Evolutionary conservation across 2,329 filamentous ascomycete species (phyloP), one percentile per base, ranked within the genome.

Genomic region (Colletotrichum paranaense): DNA sequence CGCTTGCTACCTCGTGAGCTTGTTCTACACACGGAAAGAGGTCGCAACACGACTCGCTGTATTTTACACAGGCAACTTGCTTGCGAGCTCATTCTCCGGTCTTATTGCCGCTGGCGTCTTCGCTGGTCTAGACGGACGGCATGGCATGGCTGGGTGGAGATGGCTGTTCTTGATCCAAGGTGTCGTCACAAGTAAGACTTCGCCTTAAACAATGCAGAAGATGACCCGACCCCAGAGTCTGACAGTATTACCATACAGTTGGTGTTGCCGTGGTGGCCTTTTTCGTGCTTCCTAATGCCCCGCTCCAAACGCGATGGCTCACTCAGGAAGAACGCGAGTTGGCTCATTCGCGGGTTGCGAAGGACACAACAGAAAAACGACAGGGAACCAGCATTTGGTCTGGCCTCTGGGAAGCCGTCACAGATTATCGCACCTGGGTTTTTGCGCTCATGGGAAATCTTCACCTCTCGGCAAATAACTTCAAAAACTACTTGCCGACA

Each of bases 401-500:
- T 81, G 81, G 78, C 4, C 76, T 79, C 19, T 64, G 67, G 0
- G 76, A 79, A 28, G 77, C 78, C 1, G 55, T 78, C 3, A 60
- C 74, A 0, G 79, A 80, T 12, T 77, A 76, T 38, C 78, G 77
- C 7, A 66, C 78, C 2, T 80, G 77, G 78, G 71, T 77, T 0
- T 70, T 80, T 26, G 77, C 76, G 1, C 72, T 78, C n/a, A 79
- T 79, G 74, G 76, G 78, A 52, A 76, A 79, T 67, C 73, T 78
- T 60, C 77, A 77, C 58, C 74, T 79, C 14, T 84, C 85, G 8
- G 85, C 86, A 16, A 86, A 85, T 55, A 92, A 93, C 5, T 95
- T 91, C 81, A 92, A 91, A 62, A 95, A 92, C 0, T 95, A 95
- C 79, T 83, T 96, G 57, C 95, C 95, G 0, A 93, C 91, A 22